Conservation (phyloP, 225 moss, liverwort and hornwort species). For the Neckera pumila region DNA sequence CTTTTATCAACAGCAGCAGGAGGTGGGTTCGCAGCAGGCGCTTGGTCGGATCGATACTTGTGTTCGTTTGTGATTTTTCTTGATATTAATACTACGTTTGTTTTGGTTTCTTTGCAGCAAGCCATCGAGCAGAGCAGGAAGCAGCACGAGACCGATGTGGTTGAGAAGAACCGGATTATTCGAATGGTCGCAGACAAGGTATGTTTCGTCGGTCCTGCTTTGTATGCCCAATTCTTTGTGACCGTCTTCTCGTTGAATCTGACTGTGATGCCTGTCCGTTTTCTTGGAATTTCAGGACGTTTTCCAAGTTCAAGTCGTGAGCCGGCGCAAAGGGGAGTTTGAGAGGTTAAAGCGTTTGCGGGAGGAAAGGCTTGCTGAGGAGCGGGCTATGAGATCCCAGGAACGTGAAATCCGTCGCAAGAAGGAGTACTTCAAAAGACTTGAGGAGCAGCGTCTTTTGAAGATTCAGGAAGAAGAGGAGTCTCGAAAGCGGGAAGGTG, state of each 20-base stretch:
- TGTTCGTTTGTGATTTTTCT: background rate
- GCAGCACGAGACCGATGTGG: conserved; percentile 77
- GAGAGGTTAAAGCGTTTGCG: conserved; percentile 82
- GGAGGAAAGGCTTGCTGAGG: conserved; percentile 83
- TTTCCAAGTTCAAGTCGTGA: conserved; percentile 77
- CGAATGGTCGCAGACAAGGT: conserved; percentile 92
- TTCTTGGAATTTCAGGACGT: conserved; percentile 7
- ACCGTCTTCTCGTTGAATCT: background rate
- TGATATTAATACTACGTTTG: background rate
- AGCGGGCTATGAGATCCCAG: conserved; percentile 71
- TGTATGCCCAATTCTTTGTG: background rate
- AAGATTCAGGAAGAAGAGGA: conserved; percentile 87
- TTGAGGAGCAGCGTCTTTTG: conserved; percentile 71
- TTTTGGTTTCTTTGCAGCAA: conserved; percentile 51
- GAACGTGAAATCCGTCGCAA: conserved; percentile 86
- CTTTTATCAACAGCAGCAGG: conserved; percentile 84
- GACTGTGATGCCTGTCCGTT: background rate
- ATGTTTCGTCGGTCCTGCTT: background rate
- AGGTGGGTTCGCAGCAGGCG: conserved; percentile 19
- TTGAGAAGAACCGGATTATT: conserved; percentile 74
- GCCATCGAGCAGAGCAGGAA: conserved; percentile 72
- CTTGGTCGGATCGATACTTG: background rate
- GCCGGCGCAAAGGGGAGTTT: conserved; percentile 85
- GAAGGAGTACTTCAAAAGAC: conserved; percentile 64
- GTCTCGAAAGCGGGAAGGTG: conserved; percentile 80